Percentiles rank a stretch among this genome's conserved stretches.
phyloP scores from a whole-genome alignment of 257 asterid species.

The Gentiana straminea region DNA sequence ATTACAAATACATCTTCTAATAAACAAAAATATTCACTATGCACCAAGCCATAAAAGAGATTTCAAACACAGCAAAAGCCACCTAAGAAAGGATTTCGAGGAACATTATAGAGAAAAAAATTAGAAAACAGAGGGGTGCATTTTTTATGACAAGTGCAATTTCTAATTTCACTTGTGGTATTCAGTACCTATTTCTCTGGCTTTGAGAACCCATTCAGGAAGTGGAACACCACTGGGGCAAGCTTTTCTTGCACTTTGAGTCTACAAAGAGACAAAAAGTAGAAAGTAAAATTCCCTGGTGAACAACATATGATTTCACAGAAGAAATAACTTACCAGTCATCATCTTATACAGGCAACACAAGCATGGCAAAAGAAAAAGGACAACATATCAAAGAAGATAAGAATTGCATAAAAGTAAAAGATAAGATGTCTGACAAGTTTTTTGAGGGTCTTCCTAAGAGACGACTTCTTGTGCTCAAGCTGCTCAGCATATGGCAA shows the following conservation, averaged over 20 bases:
- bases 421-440: slow-evolving; percentile 37
- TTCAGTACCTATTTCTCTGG: slow-evolving; percentile 84
- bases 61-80: no score
- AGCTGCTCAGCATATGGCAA: slow-evolving; percentile 83
- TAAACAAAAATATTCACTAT: no score
- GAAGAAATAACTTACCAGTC: not conserved
- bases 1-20: no score
- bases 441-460: slow-evolving; percentile 61
- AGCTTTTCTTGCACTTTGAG: slow-evolving; percentile 91
- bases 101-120: no score
- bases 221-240: slow-evolving; percentile 68
- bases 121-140: no score
- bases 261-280: slow-evolving; percentile 27
- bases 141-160: no score
- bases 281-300: not conserved
- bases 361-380: not conserved
- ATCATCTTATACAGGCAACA: not conserved
- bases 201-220: slow-evolving; percentile 82
- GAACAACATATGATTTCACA: not conserved
- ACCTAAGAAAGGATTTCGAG: no score
- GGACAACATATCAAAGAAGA: not conserved
- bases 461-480: slow-evolving; percentile 65
- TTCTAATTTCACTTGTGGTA: no score
- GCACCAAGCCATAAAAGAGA: no score
- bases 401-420: slow-evolving; percentile 1